Percentiles rank a stretch among this genome's conserved stretches.
These are phyloP conservation scores for Brassica hybrid DNA, from an alignment of 441 rosid species.

Conservation along the genomic window DNA sequence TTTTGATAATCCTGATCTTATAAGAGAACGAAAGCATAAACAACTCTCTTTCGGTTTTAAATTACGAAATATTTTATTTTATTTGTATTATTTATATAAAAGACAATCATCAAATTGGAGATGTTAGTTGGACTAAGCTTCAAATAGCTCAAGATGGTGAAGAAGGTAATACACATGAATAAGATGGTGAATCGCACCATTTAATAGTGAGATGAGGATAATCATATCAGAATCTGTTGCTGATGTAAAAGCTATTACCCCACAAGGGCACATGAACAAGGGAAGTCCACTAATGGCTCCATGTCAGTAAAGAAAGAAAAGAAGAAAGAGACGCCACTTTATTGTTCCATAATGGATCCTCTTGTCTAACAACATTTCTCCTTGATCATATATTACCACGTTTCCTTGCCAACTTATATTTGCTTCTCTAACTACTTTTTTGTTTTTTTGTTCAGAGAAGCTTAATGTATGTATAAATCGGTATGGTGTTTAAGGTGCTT, in stretches of 20 bases:
- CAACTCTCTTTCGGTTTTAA: not conserved
- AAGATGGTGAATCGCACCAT: constrained; percentile 33
- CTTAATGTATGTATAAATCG: not conserved
- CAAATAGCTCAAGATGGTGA: no score
- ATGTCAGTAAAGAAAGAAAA: not conserved
- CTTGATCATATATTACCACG: constrained; percentile 6
- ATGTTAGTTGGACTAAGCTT: no score
- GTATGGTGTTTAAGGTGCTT: not conserved
- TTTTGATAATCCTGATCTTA: not conserved
- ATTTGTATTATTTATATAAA: no score
- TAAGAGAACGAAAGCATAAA: not conserved
- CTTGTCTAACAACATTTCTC: not conserved
- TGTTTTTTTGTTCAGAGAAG: constrained; percentile 1
- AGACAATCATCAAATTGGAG: not conserved
- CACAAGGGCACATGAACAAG: constrained; percentile 8
- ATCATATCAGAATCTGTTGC: constrained; percentile 5
- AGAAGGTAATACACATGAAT: constrained; percentile 10
- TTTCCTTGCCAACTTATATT: not conserved
- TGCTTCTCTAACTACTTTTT: constrained; percentile 14
- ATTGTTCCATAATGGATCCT: constrained; percentile 22
- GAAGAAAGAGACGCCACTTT: constrained; percentile 26
- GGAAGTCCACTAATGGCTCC: constrained; percentile 20
- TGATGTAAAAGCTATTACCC: constrained; percentile 17
- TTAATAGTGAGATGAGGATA: not conserved
- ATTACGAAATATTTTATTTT: not conserved